Percentiles rank a stretch among this genome's conserved stretches.
These are phyloP conservation scores for Lepiota brunneoincarnata DNA, from an alignment of 768 basidiomycete genomes.

Conservation along the genomic window DNA sequence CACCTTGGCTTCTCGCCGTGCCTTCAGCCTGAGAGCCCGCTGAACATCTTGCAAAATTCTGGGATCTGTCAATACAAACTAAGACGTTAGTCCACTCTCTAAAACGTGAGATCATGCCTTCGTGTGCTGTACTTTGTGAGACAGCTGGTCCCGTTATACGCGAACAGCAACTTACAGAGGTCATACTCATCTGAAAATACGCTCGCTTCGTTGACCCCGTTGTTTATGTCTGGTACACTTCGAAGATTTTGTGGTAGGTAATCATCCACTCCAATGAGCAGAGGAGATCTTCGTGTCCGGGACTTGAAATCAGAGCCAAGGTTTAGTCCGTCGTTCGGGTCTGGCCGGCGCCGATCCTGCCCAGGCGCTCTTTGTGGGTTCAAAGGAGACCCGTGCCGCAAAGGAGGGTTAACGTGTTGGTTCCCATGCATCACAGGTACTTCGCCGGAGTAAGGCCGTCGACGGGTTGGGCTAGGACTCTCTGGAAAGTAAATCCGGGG, in stretches of 20 bases:
- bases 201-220: slow-evolving; percentile 18
- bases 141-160: neutral
- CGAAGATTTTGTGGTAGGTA: neutral
- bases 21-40: slow-evolving; percentile 69
- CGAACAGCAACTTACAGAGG: slow-evolving; percentile 49
- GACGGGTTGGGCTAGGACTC: neutral
- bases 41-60: slow-evolving; percentile 79
- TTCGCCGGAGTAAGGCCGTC: slow-evolving; percentile 15
- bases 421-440: slow-evolving; percentile 12
- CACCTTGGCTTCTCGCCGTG: slow-evolving; percentile 68
- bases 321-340: slow-evolving; percentile 21
- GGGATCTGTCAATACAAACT: slow-evolving; percentile 51
- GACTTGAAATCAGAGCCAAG: slow-evolving; percentile 18
- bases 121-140: slow-evolving; percentile 49
- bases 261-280: slow-evolving; percentile 3
- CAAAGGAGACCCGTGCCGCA: slow-evolving; percentile 31
- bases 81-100: neutral
- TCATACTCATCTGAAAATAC: slow-evolving; percentile 77
- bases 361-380: slow-evolving; percentile 27
- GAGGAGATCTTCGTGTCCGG: slow-evolving; percentile 12
- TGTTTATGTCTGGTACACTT: slow-evolving; percentile 16
- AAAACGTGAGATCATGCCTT: slow-evolving; percentile 47
- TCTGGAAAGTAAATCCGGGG: slow-evolving; percentile 8
- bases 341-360: slow-evolving; percentile 25
- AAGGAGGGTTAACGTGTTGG: slow-evolving; percentile 22